Percentiles rank a stretch among this genome's conserved stretches.
Conservation (phyloP, 2,329 filamentous ascomycete genomes). For the Clonostachys byssicola region DNA sequence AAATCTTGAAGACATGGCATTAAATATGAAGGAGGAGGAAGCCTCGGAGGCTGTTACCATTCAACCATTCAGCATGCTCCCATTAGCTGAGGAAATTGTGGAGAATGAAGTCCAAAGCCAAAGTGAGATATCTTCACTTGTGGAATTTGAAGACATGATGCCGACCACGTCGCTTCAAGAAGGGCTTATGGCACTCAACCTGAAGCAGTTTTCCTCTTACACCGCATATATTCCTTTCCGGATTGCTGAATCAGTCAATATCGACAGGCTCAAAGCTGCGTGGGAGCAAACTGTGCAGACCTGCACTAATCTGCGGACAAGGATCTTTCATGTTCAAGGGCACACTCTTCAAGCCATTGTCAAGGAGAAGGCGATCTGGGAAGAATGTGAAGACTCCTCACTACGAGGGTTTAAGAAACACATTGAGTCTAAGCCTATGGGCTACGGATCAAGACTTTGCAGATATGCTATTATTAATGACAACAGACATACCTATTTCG, state of each 20-base stretch:
- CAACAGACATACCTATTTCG: constrained; percentile 5
- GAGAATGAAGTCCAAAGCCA: background rate
- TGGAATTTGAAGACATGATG: constrained; percentile 20
- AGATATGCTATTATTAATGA: background rate
- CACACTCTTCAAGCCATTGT: constrained; percentile 6
- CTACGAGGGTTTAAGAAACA: background rate
- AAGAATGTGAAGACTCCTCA: background rate
- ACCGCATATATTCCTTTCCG: constrained; percentile 16
- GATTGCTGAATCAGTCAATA: constrained; percentile 8
- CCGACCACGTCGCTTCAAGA: constrained; percentile 30
- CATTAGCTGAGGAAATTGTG: background rate
- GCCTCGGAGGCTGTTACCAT: background rate
- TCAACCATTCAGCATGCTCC: background rate
- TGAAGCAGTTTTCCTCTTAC: constrained; percentile 21
- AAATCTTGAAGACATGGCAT: background rate
- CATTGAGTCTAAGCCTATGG: constrained; percentile 1
- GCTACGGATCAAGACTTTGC: constrained; percentile 1
- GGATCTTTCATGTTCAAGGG: constrained; percentile 5
- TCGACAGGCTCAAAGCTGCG: constrained; percentile 5
- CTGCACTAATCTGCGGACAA: constrained; percentile 3
- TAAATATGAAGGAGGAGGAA: background rate
- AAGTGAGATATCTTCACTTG: constrained; percentile 1
- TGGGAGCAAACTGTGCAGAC: constrained; percentile 4
- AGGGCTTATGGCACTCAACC: constrained; percentile 24
- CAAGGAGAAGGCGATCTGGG: constrained; percentile 1